These are phyloP conservation scores for Taiozyma sp. DNA, from an alignment of 1,139 yeast genomes.

Conservation along the genomic window DNA sequence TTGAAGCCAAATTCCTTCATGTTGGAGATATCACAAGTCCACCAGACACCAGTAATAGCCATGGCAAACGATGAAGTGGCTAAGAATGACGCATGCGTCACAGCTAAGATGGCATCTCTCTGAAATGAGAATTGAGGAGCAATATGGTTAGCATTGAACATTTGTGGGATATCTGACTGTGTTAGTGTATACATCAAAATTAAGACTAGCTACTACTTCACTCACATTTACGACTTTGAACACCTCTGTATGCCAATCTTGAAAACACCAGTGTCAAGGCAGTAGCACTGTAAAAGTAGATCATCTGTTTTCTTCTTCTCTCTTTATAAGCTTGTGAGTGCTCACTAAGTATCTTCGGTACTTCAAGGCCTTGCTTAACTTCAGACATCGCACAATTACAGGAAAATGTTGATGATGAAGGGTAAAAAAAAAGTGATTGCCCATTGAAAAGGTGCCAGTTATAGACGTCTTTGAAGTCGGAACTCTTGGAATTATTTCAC, in stretches of 20 bases:
- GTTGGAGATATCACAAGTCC: conserved; percentile 70
- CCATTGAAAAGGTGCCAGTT: background rate
- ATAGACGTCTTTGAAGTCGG: background rate
- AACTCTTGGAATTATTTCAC: too few species aligned
- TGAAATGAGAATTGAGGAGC: conserved; percentile 81
- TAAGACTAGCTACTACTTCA: conserved; percentile 4
- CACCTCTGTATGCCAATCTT: conserved; percentile 69
- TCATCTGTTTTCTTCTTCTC: conserved; percentile 68
- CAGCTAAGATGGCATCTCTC: conserved; percentile 83
- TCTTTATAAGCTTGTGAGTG: conserved; percentile 18
- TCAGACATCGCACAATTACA: conserved; percentile 8
- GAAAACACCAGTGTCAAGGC: conserved; percentile 67
- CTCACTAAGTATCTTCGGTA: conserved; percentile 13
- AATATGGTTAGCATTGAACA: conserved; percentile 80
- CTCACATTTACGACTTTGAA: conserved; percentile 63
- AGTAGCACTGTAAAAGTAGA: conserved; percentile 67
- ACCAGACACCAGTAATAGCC: conserved; percentile 68
- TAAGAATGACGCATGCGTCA: conserved; percentile 71
- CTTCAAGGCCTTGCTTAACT: conserved; percentile 5
- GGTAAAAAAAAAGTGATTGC: too few species aligned
- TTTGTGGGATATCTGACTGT: conserved; percentile 51
- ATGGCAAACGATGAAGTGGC: conserved; percentile 71
- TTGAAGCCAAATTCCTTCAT: conserved; percentile 67
- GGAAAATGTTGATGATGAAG: background rate
- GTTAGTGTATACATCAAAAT: background rate